A percentile compares a stretch with the other conserved stretches of the same genome.
Conservation (phyloP, 169 alveolate genomes). For the Eimeria acervulina region DNA sequence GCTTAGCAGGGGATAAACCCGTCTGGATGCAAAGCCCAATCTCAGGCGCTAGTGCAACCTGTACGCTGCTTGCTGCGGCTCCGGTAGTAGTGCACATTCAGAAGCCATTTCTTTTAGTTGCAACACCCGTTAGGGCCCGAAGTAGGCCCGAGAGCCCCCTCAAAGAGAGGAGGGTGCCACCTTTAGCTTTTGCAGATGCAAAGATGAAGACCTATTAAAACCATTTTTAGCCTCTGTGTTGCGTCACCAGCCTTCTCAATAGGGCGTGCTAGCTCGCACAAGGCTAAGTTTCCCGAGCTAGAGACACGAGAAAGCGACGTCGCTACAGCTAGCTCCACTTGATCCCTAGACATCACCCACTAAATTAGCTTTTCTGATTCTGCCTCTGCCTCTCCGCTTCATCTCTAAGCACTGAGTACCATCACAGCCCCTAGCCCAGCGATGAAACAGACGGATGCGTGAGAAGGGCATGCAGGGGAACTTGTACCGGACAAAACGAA, state of each 20-base stretch:
- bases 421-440: not conserved
- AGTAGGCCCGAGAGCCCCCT: not conserved
- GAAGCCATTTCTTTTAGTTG: constrained; percentile 4
- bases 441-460: not conserved
- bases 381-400: not conserved
- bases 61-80: not conserved
- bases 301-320: not conserved
- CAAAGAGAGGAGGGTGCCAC: not conserved
- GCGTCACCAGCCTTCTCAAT: not conserved
- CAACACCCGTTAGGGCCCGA: constrained; percentile 2
- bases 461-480: not conserved
- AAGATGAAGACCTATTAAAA: not conserved
- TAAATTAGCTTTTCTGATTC: not conserved
- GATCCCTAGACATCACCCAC: not conserved
- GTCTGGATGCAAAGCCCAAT: not conserved
- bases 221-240: not conserved
- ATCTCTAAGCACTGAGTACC: not conserved
- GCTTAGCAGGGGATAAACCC: not conserved
- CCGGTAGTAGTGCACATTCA: not conserved
- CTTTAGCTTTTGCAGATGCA: not conserved
- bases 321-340: not conserved
- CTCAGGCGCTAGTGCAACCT: not conserved
- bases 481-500: not conserved
- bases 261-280: not conserved
- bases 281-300: not conserved